phyloP scores from a whole-genome alignment of 805 yeast genomes.

The Kodamaea sagamina region DNA sequence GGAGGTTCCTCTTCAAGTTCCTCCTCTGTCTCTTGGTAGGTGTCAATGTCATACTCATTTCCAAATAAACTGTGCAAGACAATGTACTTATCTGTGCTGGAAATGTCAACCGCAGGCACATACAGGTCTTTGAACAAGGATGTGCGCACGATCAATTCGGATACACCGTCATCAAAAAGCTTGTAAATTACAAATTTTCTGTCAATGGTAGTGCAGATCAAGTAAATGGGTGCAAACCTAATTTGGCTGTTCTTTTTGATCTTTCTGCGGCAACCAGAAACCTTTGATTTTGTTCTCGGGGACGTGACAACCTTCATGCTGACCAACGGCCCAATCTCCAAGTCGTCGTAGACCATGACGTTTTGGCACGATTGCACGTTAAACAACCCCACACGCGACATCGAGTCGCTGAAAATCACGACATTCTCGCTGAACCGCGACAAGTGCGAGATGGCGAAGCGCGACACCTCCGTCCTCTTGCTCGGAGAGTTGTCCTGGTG shows the following conservation, averaged over 20 bases:
- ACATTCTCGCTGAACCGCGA: constrained; percentile 20
- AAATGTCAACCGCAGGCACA: constrained; percentile 7
- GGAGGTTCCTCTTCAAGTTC: constrained; percentile 6
- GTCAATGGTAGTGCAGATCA: constrained; percentile 25
- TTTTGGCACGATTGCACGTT: constrained; percentile 15
- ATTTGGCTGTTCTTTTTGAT: neutral
- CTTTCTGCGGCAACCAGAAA: constrained; percentile 1
- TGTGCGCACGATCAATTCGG: constrained; percentile 19
- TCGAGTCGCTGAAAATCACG: constrained; percentile 29
- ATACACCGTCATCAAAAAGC: constrained; percentile 21
- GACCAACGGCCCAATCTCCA: constrained; percentile 26
- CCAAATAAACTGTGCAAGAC: constrained; percentile 14
- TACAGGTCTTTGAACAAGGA: constrained; percentile 8
- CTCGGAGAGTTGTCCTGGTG: constrained; percentile 18
- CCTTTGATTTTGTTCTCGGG: neutral
- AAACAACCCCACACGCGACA: constrained; percentile 33
- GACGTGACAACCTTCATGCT: constrained; percentile 19
- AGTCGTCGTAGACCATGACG: constrained; percentile 20
- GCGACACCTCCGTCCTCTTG: constrained; percentile 22
- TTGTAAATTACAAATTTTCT: constrained; percentile 25
- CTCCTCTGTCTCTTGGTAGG: neutral
- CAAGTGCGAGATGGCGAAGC: constrained; percentile 26
- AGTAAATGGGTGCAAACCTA: constrained; percentile 26
- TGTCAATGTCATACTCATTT: constrained; percentile 4
- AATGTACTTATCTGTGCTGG: constrained; percentile 12